Evolutionary conservation across 176 grass and related monocot genomes (phyloP).

Genomic region (Avena eriantha): DNA sequence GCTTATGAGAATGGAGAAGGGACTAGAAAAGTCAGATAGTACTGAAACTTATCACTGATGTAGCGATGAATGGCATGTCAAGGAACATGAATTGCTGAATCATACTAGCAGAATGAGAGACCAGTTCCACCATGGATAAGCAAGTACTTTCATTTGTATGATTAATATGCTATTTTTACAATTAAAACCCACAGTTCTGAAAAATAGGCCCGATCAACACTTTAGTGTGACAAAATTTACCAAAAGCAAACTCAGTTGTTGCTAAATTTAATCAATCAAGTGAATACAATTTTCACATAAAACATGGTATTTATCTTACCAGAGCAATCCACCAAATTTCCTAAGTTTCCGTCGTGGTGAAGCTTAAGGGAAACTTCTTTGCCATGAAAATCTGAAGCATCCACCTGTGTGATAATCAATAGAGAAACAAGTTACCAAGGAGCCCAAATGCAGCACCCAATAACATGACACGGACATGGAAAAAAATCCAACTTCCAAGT

Average conservation of each 20-base stretch:
- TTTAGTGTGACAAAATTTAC: background rate
- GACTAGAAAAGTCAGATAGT: slow-evolving; percentile 1
- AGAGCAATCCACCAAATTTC: slow-evolving; percentile 65
- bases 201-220: background rate
- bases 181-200: background rate
- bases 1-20: background rate
- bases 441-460: slow-evolving; percentile 15
- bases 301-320: slow-evolving; percentile 46
- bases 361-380: slow-evolving; percentile 70
- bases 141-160: background rate
- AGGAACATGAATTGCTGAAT: background rate
- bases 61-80: background rate
- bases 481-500: background rate
- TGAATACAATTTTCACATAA: background rate
- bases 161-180: slow-evolving; percentile 13
- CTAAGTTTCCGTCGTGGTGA: slow-evolving; percentile 52
- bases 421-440: background rate
- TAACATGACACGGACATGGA: background rate
- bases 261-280: background rate
- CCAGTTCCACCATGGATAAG: slow-evolving; percentile 26
- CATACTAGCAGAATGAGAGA: background rate
- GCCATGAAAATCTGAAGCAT: slow-evolving; percentile 66
- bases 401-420: slow-evolving; percentile 48
- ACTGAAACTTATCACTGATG: background rate
- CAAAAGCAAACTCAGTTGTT: background rate